Percentiles rank a stretch among this genome's conserved stretches.
Conservation (phyloP, 192 early-diverging fungal species). For the Podila epigama region DNA sequence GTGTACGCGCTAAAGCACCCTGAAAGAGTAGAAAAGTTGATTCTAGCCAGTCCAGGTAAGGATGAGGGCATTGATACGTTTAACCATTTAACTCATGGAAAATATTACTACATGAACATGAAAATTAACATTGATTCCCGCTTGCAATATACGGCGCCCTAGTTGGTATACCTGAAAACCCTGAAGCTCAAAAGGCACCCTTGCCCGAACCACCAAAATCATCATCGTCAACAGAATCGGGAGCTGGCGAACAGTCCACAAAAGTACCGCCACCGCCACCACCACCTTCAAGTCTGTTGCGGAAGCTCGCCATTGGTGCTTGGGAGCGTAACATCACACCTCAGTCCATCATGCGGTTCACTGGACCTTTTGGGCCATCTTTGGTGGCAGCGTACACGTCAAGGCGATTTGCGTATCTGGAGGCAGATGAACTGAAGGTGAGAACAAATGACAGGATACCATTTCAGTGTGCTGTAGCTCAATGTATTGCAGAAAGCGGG, state of each 20-base stretch:
- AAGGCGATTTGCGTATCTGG: slow-evolving; percentile 70
- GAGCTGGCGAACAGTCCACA: slow-evolving; percentile 7
- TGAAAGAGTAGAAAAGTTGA: slow-evolving; percentile 82
- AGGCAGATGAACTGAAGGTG: slow-evolving; percentile 62
- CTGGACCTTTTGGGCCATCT: slow-evolving; percentile 82
- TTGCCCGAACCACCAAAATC: slow-evolving; percentile 21
- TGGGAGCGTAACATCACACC: slow-evolving; percentile 87
- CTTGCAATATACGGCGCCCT: too few relatives aligned
- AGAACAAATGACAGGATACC: too few relatives aligned
- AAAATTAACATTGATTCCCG: too few relatives aligned
- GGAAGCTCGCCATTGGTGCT: slow-evolving; percentile 55
- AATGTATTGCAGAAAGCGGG: too few relatives aligned
- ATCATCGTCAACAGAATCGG: neutral
- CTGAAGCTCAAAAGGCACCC: slow-evolving; percentile 38
- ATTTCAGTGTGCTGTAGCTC: too few relatives aligned
- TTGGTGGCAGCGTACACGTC: slow-evolving; percentile 63
- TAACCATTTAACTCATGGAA: too few relatives aligned
- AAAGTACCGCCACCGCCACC: neutral
- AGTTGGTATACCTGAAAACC: slow-evolving; percentile 72
- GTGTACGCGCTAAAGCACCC: slow-evolving; percentile 91
- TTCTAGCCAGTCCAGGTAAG: slow-evolving; percentile 86
- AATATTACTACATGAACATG: too few relatives aligned
- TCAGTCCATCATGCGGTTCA: slow-evolving; percentile 75
- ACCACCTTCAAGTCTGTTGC: slow-evolving; percentile 27
- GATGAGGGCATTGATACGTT: too few relatives aligned